Conservation (phyloP, 164 flowering plant species). For the Annona squamosa region DNA sequence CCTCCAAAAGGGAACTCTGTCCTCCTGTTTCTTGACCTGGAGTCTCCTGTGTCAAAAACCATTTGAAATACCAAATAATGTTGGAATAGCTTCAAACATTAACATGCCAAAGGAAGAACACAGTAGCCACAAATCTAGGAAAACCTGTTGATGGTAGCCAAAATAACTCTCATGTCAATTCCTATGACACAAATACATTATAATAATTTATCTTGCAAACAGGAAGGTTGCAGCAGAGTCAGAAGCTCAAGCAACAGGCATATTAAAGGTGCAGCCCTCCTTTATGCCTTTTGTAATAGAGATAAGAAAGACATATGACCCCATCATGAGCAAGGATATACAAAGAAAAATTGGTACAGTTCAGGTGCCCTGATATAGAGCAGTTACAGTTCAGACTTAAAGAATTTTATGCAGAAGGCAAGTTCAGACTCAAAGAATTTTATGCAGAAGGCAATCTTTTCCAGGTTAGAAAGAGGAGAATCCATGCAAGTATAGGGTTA, state of each 20-base stretch:
- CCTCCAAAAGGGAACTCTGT: conserved; percentile 47
- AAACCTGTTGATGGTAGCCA: not conserved
- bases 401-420: too few species aligned
- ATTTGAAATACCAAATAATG: not conserved
- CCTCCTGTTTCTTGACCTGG: conserved; percentile 21
- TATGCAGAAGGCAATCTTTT: not conserved
- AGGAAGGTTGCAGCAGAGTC: not conserved
- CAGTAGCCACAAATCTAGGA: not conserved
- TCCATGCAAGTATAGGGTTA: not conserved
- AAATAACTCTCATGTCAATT: not conserved
- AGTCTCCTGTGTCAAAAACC: conserved; percentile 32
- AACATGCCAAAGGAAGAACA: not conserved
- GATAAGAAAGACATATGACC: not conserved
- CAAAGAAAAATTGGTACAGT: not conserved
- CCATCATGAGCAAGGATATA: not conserved
- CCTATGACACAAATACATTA: not conserved
- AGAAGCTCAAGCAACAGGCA: not conserved
- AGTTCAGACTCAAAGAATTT: too few species aligned
- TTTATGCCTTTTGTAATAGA: not conserved
- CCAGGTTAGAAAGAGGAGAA: not conserved
- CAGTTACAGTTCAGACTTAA: too few species aligned
- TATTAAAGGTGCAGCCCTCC: not conserved
- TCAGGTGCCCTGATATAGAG: too few species aligned
- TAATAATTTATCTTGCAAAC: not conserved
- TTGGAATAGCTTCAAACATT: not conserved